Conservation (phyloP, 805 yeast genomes). For the Debaryomyces maramus region DNA sequence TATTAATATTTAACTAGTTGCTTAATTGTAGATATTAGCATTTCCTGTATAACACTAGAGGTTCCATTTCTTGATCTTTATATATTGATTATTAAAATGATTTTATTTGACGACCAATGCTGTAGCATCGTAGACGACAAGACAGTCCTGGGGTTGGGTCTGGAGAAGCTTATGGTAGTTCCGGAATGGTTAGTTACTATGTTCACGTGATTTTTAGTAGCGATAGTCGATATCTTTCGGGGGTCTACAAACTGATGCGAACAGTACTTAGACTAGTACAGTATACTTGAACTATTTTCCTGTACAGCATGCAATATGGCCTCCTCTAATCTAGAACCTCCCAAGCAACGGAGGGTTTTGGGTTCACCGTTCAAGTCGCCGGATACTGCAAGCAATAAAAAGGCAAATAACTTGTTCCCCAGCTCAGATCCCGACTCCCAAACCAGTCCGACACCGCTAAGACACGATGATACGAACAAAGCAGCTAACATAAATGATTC, state of each 20-base stretch:
- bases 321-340: not conserved
- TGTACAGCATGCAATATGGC: not conserved
- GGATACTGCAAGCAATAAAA: conserved; percentile 3
- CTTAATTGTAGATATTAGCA: conserved; percentile 1
- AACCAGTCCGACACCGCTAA: conserved; percentile 1
- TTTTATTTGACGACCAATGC: too few species aligned
- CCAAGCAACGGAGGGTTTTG: conserved; percentile 16
- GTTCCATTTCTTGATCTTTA: not conserved
- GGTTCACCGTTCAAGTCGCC: conserved; percentile 28
- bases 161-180: too few species aligned
- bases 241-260: too few species aligned
- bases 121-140: too few species aligned
- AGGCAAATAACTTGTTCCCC: not conserved
- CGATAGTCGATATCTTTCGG: too few species aligned
- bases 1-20: not conserved
- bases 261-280: too few species aligned
- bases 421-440: not conserved
- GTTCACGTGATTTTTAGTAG: too few species aligned
- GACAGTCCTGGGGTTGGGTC: too few species aligned
- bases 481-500: not conserved
- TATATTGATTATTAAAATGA: conserved; percentile 1
- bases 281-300: too few species aligned
- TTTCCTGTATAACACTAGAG: conserved; percentile 1
- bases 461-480: not conserved
- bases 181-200: too few species aligned